A percentile compares a stretch with the other conserved stretches of the same genome.
Conservation (phyloP, 129 eudicot genomes). For the Centaurea solstitialis region DNA sequence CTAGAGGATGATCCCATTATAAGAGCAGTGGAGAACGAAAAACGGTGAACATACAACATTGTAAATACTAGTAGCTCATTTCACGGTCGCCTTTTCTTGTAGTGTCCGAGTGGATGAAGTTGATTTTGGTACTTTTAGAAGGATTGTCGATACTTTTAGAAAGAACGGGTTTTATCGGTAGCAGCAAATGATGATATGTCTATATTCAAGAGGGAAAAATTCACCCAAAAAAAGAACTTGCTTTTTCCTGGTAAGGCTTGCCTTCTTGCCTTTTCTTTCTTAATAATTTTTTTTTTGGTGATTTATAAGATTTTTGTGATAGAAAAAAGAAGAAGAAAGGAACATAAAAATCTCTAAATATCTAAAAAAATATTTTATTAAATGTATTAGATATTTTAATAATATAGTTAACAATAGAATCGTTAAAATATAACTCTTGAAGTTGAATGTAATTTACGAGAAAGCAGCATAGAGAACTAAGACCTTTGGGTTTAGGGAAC, state of each 20-base stretch:
- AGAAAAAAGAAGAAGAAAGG: too few relatives aligned
- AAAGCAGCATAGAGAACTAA: too few relatives aligned
- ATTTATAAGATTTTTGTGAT: too few relatives aligned
- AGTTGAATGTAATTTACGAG: too few relatives aligned
- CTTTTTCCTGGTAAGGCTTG: not conserved
- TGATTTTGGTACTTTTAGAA: not conserved
- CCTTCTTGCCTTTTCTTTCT: too few relatives aligned
- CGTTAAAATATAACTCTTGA: too few relatives aligned
- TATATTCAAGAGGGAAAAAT: not conserved
- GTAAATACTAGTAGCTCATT: constrained; percentile 31
- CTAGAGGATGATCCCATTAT: constrained; percentile 55
- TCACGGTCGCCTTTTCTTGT: not conserved
- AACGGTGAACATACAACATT: constrained; percentile 23
- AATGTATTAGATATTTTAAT: too few relatives aligned
- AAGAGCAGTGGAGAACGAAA: constrained; percentile 47
- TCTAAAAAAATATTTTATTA: too few relatives aligned
- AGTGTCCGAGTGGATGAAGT: not conserved
- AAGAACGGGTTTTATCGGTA: not conserved
- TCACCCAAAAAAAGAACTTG: too few relatives aligned
- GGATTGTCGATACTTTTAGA: constrained; percentile 3
- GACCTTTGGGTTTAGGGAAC: not conserved
- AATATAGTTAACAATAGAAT: too few relatives aligned
- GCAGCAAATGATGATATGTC: not conserved
- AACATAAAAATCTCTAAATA: too few relatives aligned
- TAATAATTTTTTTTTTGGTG: too few relatives aligned